Conservation (phyloP, 192 early-diverging fungal genomes). For the Coemansia guatemalensis region DNA sequence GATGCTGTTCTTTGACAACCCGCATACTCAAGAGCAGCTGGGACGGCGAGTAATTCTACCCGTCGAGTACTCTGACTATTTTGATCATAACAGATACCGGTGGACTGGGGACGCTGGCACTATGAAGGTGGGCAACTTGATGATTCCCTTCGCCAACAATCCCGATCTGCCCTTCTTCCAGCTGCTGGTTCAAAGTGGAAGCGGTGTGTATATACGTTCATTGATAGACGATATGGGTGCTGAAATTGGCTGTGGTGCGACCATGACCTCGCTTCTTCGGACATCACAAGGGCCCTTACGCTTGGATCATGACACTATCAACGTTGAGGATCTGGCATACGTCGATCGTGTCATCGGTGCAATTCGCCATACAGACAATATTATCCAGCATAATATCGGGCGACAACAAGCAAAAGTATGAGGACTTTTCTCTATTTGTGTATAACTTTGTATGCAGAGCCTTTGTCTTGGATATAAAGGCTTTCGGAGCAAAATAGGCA, state of each 20-base stretch:
- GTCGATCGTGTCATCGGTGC: constrained; percentile 21
- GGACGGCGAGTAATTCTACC: constrained; percentile 26
- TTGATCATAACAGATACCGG: constrained; percentile 10
- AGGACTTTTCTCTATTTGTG: neutral
- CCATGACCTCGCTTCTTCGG: constrained; percentile 63
- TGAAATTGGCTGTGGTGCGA: constrained; percentile 56
- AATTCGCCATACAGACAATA: constrained; percentile 18
- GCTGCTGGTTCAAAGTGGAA: constrained; percentile 61
- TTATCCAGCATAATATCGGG: neutral
- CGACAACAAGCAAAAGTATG: neutral
- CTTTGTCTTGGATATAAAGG: neutral
- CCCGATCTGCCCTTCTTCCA: constrained; percentile 51
- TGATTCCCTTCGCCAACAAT: constrained; percentile 26
- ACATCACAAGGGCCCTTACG: constrained; percentile 59
- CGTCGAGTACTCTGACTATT: constrained; percentile 14
- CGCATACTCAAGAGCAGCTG: neutral
- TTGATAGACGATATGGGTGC: constrained; percentile 67
- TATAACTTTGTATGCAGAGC: neutral
- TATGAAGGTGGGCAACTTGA: constrained; percentile 11
- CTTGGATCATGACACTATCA: constrained; percentile 49
- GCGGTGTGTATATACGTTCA: constrained; percentile 74
- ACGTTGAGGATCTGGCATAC: constrained; percentile 44
- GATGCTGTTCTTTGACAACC: constrained; percentile 22
- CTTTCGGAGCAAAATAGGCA: neutral
- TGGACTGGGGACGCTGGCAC: constrained; percentile 7